These are phyloP conservation scores for Rhizopogon vesiculosus DNA, from an alignment of 768 basidiomycete species.

Conservation along the genomic window DNA sequence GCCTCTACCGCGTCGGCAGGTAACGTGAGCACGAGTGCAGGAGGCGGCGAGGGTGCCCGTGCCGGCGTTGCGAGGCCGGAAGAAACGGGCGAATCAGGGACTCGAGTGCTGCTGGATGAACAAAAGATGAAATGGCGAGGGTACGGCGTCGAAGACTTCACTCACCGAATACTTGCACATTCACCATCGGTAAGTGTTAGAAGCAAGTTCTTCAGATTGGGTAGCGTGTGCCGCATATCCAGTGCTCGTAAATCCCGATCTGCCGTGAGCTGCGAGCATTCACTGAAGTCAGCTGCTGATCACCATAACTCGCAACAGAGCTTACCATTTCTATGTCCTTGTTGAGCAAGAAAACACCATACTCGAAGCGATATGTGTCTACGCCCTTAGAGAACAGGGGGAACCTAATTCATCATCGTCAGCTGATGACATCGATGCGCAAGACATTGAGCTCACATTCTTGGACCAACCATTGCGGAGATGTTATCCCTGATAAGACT, in stretches of 20 bases:
- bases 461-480: constrained; percentile 90
- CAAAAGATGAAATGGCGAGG: constrained; percentile 5
- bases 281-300: constrained; percentile 2
- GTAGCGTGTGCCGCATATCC: constrained; percentile 93
- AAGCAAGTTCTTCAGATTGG: constrained; percentile 92
- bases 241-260: constrained; percentile 85
- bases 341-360: constrained; percentile 94
- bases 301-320: neutral
- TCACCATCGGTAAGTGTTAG: constrained; percentile 80
- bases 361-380: constrained; percentile 96
- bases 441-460: constrained; percentile 61
- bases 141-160: constrained; percentile 5
- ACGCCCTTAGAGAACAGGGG: constrained; percentile 93
- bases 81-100: constrained; percentile 17
- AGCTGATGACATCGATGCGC: constrained; percentile 3
- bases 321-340: constrained; percentile 93
- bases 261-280: constrained; percentile 67
- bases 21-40: constrained; percentile 7
- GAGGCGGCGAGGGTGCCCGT: constrained; percentile 12
- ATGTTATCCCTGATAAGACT: constrained; percentile 91
- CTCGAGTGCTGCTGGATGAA: constrained; percentile 12
- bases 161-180: constrained; percentile 43
- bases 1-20: constrained; percentile 7
- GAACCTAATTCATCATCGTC: constrained; percentile 54
- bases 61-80: constrained; percentile 21